These are phyloP conservation scores for Penicillium flavigenum DNA, from an alignment of 495 filamentous ascomycete species.

Conservation along the genomic window DNA sequence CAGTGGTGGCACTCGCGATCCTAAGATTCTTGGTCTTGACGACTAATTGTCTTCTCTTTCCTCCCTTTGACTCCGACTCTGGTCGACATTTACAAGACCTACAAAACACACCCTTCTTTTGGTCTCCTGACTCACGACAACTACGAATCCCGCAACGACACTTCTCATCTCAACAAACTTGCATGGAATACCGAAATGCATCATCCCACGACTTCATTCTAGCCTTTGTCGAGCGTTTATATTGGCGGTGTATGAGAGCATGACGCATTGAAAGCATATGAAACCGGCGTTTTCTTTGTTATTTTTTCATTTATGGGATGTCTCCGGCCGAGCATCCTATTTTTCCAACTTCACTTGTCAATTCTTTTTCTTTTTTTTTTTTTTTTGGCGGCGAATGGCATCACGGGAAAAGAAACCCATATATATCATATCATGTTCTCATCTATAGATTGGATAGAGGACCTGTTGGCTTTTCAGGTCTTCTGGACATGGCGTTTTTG, in stretches of 20 bases:
- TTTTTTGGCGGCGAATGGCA: slow-evolving; percentile 10
- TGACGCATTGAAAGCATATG: slow-evolving; percentile 34
- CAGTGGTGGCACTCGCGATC: slow-evolving; percentile 33
- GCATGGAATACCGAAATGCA: slow-evolving; percentile 20
- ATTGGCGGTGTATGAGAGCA: slow-evolving; percentile 38
- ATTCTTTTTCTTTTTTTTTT: slow-evolving; percentile 3
- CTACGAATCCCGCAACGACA: slow-evolving; percentile 2
- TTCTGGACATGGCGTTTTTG: slow-evolving; percentile 11
- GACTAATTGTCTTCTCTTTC: slow-evolving; percentile 23
- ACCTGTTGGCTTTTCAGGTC: not conserved
- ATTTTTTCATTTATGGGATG: slow-evolving; percentile 1
- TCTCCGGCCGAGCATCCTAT: slow-evolving; percentile 2
- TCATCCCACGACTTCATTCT: slow-evolving; percentile 22
- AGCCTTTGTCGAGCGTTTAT: slow-evolving; percentile 29
- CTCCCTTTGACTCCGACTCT: not conserved
- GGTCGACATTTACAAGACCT: not conserved
- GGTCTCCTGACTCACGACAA: slow-evolving; percentile 7
- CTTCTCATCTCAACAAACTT: slow-evolving; percentile 13
- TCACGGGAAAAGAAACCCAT: slow-evolving; percentile 9
- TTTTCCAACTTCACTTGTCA: slow-evolving; percentile 6
- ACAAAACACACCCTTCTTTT: not conserved
- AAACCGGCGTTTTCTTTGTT: slow-evolving; percentile 32
- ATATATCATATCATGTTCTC: slow-evolving; percentile 15
- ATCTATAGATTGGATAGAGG: slow-evolving; percentile 19
- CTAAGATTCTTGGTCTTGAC: slow-evolving; percentile 36